Percentiles rank a stretch among this genome's conserved stretches.
phyloP scores from a whole-genome alignment of 352 stramenopile genomes.

The Phytophthora niederhauseri region DNA sequence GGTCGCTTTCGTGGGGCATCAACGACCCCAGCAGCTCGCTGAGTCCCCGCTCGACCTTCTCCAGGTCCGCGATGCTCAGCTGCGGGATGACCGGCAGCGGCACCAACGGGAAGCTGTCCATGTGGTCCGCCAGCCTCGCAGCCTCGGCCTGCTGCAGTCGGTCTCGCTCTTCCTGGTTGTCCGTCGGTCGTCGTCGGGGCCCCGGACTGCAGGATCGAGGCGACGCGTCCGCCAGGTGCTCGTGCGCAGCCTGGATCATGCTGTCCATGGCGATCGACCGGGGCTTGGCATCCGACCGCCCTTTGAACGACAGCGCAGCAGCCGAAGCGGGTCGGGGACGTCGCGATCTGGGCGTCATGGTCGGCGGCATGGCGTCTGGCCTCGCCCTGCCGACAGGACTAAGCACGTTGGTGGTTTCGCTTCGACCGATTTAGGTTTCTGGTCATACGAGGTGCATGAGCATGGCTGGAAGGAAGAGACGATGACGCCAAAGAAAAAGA shows the following conservation, averaged over 20 bases:
- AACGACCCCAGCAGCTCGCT: constrained; percentile 47
- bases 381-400: not conserved
- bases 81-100: constrained; percentile 60
- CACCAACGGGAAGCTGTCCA: constrained; percentile 74
- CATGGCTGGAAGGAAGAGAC: too few relatives aligned
- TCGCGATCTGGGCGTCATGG: not conserved
- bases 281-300: not conserved
- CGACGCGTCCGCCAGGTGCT: constrained; percentile 21
- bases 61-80: constrained; percentile 48
- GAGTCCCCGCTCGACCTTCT: constrained; percentile 48
- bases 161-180: constrained; percentile 14
- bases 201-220: constrained; percentile 1
- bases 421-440: not conserved
- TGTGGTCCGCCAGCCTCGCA: constrained; percentile 46
- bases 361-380: not conserved
- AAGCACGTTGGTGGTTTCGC: not conserved
- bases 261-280: constrained; percentile 16
- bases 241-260: constrained; percentile 41
- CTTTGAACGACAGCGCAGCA: constrained; percentile 9
- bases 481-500: not conserved
- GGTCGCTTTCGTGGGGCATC: constrained; percentile 37
- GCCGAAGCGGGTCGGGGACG: constrained; percentile 20
- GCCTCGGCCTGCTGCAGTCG: constrained; percentile 2
- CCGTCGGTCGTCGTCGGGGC: not conserved
- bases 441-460: not conserved